phyloP scores from a whole-genome alignment of 2,329 filamentous ascomycete genomes.

The Clathrospora elynae region DNA sequence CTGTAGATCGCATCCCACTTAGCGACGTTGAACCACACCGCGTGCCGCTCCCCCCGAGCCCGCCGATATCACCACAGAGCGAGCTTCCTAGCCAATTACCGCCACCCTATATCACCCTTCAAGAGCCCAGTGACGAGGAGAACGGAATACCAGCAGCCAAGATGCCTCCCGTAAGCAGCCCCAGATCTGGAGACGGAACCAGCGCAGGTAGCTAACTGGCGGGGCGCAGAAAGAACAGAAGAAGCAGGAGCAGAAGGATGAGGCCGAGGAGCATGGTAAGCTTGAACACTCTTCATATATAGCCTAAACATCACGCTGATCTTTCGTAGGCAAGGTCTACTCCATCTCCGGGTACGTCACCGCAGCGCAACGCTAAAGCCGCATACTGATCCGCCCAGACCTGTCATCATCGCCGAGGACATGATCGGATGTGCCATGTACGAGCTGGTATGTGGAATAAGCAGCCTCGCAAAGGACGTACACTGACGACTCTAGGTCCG shows the following conservation, averaged over 20 bases:
- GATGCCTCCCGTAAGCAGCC: conserved; percentile 48
- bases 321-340: conserved; percentile 63
- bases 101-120: conserved; percentile 32
- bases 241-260: conserved; percentile 49
- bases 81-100: conserved; percentile 30
- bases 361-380: conserved; percentile 14
- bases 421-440: conserved; percentile 99
- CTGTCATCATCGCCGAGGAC: conserved; percentile 95
- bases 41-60: conserved; percentile 46
- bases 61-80: conserved; percentile 37
- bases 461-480: neutral
- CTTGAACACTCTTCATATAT: conserved; percentile 1
- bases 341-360: conserved; percentile 67
- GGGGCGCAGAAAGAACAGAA: conserved; percentile 40
- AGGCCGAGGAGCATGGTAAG: conserved; percentile 63
- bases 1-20: conserved; percentile 28
- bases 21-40: conserved; percentile 36
- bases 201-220: conserved; percentile 33
- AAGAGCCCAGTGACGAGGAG: conserved; percentile 24
- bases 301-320: conserved; percentile 18
- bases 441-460: conserved; percentile 73
- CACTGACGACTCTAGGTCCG: conserved; percentile 65
- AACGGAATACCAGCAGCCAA: conserved; percentile 24
- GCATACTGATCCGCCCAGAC: conserved; percentile 55
- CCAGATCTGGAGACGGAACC: neutral